phyloP scores from a whole-genome alignment of 441 rosid species.

The Mallotus japonicus region DNA sequence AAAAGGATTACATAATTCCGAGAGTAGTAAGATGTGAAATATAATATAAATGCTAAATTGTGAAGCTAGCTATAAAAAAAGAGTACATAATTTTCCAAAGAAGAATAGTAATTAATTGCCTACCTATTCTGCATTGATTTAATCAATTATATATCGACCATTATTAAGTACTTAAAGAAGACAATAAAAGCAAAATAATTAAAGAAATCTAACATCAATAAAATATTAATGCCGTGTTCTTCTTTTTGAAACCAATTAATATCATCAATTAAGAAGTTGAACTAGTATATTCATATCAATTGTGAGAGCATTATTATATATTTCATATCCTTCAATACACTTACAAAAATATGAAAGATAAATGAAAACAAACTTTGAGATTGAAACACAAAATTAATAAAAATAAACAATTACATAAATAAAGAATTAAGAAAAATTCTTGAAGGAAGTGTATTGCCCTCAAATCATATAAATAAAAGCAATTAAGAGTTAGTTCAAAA shows the following conservation, averaged over 20 bases:
- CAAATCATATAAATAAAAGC: conserved; percentile 7
- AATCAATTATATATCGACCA: neutral
- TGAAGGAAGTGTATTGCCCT: neutral
- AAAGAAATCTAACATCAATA: neutral
- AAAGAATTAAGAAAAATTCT: conserved; percentile 28
- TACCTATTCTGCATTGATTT: too few species aligned
- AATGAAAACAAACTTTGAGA: neutral
- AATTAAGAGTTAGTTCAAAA: conserved; percentile 8
- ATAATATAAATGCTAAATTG: neutral
- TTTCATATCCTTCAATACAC: neutral
- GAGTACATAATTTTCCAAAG: neutral
- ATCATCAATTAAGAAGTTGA: too few species aligned
- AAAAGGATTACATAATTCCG: neutral
- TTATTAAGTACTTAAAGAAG: neutral
- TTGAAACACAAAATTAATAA: neutral
- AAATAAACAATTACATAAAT: neutral
- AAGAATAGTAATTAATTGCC: neutral
- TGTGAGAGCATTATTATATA: conserved; percentile 4
- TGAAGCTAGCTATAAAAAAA: neutral
- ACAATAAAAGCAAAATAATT: neutral
- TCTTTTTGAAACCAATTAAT: neutral
- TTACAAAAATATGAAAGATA: neutral
- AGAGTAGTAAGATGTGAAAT: neutral
- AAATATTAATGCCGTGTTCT: neutral
- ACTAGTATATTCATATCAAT: too few species aligned